Conservation (phyloP, 2,329 filamentous ascomycete genomes). For the Cladosporium sp. region DNA sequence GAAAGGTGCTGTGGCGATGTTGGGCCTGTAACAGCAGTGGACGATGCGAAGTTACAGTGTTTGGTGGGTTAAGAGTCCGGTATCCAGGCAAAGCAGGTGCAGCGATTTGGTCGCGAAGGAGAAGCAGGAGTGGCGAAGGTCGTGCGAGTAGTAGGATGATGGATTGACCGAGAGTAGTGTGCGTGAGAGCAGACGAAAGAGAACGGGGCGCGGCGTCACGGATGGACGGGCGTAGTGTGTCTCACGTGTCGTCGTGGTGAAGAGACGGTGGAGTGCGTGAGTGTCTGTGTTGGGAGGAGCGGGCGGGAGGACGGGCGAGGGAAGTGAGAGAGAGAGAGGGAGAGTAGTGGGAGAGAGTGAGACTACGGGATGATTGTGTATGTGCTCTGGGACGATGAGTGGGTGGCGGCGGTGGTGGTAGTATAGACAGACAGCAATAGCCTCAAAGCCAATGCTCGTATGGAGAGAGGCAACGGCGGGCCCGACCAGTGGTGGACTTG, state of each 20-base stretch:
- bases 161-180: too few species aligned
- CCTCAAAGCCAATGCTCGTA: slow-evolving; percentile 3
- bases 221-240: not conserved
- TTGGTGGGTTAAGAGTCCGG: too few species aligned
- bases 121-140: not conserved
- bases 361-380: not conserved
- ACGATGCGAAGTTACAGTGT: slow-evolving; percentile 1
- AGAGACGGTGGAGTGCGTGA: slow-evolving; percentile 6
- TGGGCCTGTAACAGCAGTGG: not conserved
- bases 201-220: slow-evolving; percentile 7
- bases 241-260: slow-evolving; percentile 11
- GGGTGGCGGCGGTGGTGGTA: not conserved
- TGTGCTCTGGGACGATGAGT: not conserved
- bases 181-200: not conserved
- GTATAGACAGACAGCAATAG: not conserved
- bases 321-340: not conserved
- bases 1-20: not conserved
- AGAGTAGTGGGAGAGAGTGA: not conserved
- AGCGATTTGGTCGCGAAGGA: not conserved
- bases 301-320: not conserved
- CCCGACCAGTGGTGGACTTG: not conserved
- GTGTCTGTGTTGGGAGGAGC: not conserved
- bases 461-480: slow-evolving; percentile 10
- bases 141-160: too few species aligned
- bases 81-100: not conserved